Conservation (phyloP, 805 yeast genomes). For the Wickerhamiella sergipiensis region DNA sequence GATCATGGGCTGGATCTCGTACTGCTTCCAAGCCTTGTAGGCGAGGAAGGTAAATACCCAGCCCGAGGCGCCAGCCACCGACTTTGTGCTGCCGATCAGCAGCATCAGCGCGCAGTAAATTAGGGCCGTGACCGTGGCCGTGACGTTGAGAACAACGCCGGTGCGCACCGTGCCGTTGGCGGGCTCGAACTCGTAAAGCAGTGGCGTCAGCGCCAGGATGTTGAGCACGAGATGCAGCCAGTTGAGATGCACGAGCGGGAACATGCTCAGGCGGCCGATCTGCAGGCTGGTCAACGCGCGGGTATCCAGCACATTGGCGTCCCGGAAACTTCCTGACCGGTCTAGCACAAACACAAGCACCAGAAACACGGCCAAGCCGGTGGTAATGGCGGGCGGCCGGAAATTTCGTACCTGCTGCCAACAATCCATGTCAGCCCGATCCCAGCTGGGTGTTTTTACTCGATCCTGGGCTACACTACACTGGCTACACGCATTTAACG, state of each 20-base stretch:
- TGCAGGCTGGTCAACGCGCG: slow-evolving; percentile 37
- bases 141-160: slow-evolving; percentile 60
- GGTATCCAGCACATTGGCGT: slow-evolving; percentile 34
- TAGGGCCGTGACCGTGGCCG: slow-evolving; percentile 58
- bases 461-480: no score
- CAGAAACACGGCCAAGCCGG: slow-evolving; percentile 47
- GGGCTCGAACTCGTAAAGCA: slow-evolving; percentile 53
- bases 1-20: slow-evolving; percentile 19
- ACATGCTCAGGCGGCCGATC: slow-evolving; percentile 47
- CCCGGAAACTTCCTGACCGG: neutral
- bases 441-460: neutral
- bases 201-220: slow-evolving; percentile 40
- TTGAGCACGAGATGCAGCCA: slow-evolving; percentile 51
- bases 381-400: slow-evolving; percentile 46
- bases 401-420: neutral
- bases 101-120: slow-evolving; percentile 31
- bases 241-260: slow-evolving; percentile 56
- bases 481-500: no score
- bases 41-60: slow-evolving; percentile 58
- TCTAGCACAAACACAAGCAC: slow-evolving; percentile 29
- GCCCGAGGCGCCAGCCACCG: slow-evolving; percentile 49
- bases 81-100: neutral
- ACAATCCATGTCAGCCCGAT: neutral
- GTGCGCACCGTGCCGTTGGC: slow-evolving; percentile 75
- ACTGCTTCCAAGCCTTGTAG: slow-evolving; percentile 41